These are phyloP conservation scores for Leishmania mexicana DNA, from an alignment of 208 protist species.

Conservation along the genomic window DNA sequence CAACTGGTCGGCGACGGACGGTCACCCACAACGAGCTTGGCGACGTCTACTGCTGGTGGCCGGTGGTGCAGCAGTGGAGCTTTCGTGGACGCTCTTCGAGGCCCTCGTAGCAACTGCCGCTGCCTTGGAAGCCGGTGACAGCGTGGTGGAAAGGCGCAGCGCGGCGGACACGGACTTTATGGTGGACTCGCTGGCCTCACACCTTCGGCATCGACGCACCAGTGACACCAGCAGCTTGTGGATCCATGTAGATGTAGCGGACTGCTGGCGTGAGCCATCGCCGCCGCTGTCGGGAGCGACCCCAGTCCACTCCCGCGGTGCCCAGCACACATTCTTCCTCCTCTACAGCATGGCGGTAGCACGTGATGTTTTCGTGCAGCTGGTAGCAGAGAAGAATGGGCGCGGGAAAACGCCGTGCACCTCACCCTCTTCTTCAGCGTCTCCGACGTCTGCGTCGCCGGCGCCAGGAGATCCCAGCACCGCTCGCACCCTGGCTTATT, in stretches of 20 bases:
- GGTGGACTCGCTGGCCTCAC: background rate
- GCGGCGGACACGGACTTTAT: background rate
- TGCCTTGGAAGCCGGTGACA: background rate
- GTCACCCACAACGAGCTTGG: constrained; percentile 29
- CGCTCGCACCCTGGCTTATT: background rate
- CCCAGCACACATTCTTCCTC: constrained; percentile 10
- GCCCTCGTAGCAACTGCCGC: constrained; percentile 2
- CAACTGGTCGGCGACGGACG: constrained; percentile 17
- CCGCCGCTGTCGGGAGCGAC: background rate
- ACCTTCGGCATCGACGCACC: background rate
- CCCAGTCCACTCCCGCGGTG: background rate
- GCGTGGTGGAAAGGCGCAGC: background rate
- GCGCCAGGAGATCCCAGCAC: background rate
- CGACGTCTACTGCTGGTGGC: constrained; percentile 24
- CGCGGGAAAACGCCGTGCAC: background rate
- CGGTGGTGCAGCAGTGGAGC: constrained; percentile 20
- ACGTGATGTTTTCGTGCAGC: constrained; percentile 4
- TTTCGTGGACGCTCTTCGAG: constrained; percentile 15
- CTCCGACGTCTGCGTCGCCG: background rate
- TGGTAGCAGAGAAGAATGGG: background rate
- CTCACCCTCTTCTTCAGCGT: background rate
- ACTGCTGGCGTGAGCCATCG: background rate
- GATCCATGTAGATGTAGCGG: constrained; percentile 29
- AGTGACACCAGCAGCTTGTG: constrained; percentile 5
- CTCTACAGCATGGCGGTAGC: constrained; percentile 19